Percentiles rank a stretch among this genome's conserved stretches.
These are phyloP conservation scores for Mucor indicus DNA, from an alignment of 371 early-diverging fungal species.

Conservation along the genomic window DNA sequence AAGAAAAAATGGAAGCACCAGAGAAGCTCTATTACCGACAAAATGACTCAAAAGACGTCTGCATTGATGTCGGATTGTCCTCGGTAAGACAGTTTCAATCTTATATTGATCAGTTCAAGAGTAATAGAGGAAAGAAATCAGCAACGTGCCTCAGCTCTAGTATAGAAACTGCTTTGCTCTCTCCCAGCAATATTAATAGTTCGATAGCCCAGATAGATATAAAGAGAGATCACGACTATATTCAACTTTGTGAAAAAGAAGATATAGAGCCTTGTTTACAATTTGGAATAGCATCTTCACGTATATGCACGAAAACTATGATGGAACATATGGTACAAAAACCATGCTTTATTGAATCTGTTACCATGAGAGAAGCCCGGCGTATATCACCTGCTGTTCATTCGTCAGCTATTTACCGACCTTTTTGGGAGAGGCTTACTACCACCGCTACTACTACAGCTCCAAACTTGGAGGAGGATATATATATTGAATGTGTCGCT, in stretches of 20 bases:
- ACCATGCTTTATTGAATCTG: conserved; percentile 15
- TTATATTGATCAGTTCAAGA: too few species aligned
- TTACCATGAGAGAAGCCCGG: not conserved
- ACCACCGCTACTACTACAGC: not conserved
- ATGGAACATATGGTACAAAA: conserved; percentile 4
- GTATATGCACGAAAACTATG: conserved; percentile 6
- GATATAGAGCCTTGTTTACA: conserved; percentile 17
- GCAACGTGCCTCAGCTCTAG: not conserved
- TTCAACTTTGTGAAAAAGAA: conserved; percentile 9
- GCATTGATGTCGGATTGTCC: too few species aligned
- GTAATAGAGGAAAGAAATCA: too few species aligned
- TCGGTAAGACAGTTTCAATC: too few species aligned
- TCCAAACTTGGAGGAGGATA: not conserved
- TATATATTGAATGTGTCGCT: conserved; percentile 1
- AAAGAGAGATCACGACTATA: conserved; percentile 1
- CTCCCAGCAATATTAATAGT: not conserved
- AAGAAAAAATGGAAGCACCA: too few species aligned
- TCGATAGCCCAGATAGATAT: not conserved
- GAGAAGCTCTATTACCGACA: too few species aligned
- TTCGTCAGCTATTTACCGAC: conserved; percentile 3
- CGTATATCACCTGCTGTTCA: not conserved
- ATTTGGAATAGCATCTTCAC: conserved; percentile 8
- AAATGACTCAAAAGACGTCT: too few species aligned
- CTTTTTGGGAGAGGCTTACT: conserved; percentile 9
- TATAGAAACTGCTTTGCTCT: not conserved